Conservation (phyloP, 192 early-diverging fungal species). For the Pilobolus umbonatus region DNA sequence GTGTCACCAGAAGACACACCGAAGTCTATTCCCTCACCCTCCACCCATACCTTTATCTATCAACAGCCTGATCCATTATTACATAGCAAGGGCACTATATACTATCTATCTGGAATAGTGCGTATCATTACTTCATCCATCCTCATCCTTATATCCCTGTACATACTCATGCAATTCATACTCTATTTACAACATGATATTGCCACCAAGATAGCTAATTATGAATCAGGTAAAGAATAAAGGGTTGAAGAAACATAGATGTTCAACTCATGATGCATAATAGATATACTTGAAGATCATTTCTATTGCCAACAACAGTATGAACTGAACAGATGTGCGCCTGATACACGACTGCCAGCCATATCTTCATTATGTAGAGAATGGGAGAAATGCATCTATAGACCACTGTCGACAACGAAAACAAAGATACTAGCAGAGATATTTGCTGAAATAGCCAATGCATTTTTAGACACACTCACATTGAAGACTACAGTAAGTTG, state of each 20-base stretch:
- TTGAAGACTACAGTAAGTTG: constrained; percentile 50
- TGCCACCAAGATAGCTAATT: constrained; percentile 7
- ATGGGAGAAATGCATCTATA: constrained; percentile 52
- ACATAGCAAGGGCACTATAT: background rate
- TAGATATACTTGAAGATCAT: constrained; percentile 4
- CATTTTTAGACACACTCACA: constrained; percentile 76
- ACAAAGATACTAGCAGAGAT: constrained; percentile 77
- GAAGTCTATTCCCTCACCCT: background rate
- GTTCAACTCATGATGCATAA: background rate
- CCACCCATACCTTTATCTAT: background rate
- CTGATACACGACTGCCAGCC: constrained; percentile 45
- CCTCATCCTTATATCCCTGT: background rate
- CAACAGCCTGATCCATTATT: background rate
- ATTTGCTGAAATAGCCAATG: constrained; percentile 77
- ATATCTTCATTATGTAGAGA: constrained; percentile 52
- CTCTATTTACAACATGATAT: constrained; percentile 9
- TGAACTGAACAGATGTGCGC: constrained; percentile 43
- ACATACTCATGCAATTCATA: constrained; percentile 5
- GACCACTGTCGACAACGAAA: background rate
- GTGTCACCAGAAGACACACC: background rate
- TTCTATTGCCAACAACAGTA: constrained; percentile 5
- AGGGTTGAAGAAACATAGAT: background rate
- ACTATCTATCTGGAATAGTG: background rate
- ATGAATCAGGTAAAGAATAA: constrained; percentile 22
- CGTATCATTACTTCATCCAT: background rate